Conservation (phyloP, 495 filamentous ascomycete species). For the Hypoxylon lienhwacheense region DNA sequence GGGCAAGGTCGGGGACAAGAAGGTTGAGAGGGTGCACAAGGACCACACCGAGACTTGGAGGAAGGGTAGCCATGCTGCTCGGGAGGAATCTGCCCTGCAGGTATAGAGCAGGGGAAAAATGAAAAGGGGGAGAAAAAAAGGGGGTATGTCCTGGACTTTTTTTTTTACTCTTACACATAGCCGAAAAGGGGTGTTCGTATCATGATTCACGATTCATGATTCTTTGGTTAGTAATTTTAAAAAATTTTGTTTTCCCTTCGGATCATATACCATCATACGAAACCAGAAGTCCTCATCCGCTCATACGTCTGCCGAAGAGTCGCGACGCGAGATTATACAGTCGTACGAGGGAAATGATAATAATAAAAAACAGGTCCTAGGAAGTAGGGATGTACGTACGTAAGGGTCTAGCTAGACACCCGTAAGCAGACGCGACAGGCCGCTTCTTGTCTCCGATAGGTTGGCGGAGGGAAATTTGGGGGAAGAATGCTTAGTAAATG, state of each 20-base stretch:
- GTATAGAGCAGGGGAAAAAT: conserved; percentile 32
- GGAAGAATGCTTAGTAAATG: no score
- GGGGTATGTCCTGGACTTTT: neutral
- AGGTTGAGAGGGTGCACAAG: conserved; percentile 39
- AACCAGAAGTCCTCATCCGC: neutral
- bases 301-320: neutral
- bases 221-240: neutral
- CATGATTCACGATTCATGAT: neutral
- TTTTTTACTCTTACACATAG: neutral
- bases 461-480: no score
- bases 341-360: no score
- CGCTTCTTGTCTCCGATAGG: no score
- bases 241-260: neutral
- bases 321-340: conserved; percentile 5
- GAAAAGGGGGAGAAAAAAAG: neutral
- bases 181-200: conserved; percentile 10
- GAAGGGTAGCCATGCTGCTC: conserved; percentile 59
- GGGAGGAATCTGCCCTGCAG: conserved; percentile 57
- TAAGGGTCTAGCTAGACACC: no score
- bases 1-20: conserved; percentile 63
- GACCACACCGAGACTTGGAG: conserved; percentile 64
- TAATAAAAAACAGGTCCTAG: no score
- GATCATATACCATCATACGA: neutral
- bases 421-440: no score
- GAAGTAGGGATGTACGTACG: no score